Evolutionary conservation across 202 grass and related monocot species (phyloP), one percentile per base, ranked within the genome.

Genomic region (Schoenoplectus triqueter): DNA sequence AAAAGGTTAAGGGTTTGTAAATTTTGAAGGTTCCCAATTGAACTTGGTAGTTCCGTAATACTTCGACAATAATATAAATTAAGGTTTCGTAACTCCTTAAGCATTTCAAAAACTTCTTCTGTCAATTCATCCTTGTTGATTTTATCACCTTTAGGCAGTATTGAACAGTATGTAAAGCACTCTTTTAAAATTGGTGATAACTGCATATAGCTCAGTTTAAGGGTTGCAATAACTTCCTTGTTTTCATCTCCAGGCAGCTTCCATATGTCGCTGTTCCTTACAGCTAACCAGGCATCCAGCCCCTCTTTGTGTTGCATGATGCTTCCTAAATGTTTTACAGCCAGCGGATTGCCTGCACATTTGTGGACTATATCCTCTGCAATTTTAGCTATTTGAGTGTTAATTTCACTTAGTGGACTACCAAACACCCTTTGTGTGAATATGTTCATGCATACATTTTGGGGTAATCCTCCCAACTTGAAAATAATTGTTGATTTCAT

Each of bases 161-260:
- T 31, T 31, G 31, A 31, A 31, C 31, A 31, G 31, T 31, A 31
- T 31, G 31, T 31, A 31, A 31, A 31, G 31, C 31, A 31, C 31
- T 31, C 31, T 31, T 89, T 90, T 87, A 87, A 71, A n/a, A 80
- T 61, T 68, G 87, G 73, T 15, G 91, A 84, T 88, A 93, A 84
- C 73, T 79, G 66, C 63, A 90, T 85, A 73, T 91, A 94, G 85
- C 88, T 80, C 89, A 79, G 64, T 69, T 89, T 89, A 40, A 91
- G 85, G 2, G 92, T 77, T 81, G 64, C 51, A 84, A 91, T 82
- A 22, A 92, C 14, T 78, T 60, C 64, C 7, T 64, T 89, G 72
- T 92, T 77, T 89, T 86, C 68, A 51, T 91, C 84, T 85, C 54
- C 54, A 56, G 54, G 54, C 69, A 73, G 45, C 18, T 73, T 48